phyloP scores from a whole-genome alignment of 2,329 filamentous ascomycete species.

The Xylariaceae sp. region DNA sequence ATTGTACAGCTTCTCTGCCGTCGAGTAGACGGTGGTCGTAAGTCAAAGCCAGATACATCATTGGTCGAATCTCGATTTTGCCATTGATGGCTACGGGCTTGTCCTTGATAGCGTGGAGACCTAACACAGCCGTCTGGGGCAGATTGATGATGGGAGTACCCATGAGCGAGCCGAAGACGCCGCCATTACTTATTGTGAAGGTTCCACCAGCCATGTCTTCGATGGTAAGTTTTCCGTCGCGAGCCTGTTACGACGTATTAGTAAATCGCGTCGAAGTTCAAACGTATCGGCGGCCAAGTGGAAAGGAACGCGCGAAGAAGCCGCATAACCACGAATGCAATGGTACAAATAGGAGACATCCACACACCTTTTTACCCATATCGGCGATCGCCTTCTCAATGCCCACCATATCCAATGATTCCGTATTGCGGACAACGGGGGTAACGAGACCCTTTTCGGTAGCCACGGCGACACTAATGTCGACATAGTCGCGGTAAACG shows the following conservation, averaged over 20 bases:
- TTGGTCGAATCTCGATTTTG: constrained; percentile 93
- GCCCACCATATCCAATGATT: constrained; percentile 78
- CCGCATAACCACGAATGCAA: too few relatives aligned
- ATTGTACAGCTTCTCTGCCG: constrained; percentile 91
- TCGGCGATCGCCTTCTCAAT: constrained; percentile 92
- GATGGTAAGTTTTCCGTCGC: constrained; percentile 93
- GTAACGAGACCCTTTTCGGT: constrained; percentile 97
- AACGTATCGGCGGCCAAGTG: too few relatives aligned
- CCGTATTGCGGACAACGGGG: constrained; percentile 90
- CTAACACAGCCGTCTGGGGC: constrained; percentile 86
- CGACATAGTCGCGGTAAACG: constrained; percentile 96
- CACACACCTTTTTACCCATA: constrained; percentile 82
- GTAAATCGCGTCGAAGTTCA: too few relatives aligned
- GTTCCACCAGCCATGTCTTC: constrained; percentile 99
- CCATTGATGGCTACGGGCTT: constrained; percentile 85
- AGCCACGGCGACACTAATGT: constrained; percentile 94
- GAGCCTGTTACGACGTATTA: constrained; percentile 55
- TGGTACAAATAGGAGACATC: too few relatives aligned
- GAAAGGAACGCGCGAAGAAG: too few relatives aligned
- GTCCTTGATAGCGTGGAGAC: constrained; percentile 95
- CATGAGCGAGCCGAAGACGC: constrained; percentile 95
- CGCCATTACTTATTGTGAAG: constrained; percentile 96
- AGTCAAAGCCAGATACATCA: constrained; percentile 98
- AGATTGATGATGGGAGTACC: constrained; percentile 98
- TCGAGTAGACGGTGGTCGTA: constrained; percentile 97